Conservation (phyloP, 225 moss, liverwort and hornwort genomes). For the Rhytidiadelphus loreus region DNA sequence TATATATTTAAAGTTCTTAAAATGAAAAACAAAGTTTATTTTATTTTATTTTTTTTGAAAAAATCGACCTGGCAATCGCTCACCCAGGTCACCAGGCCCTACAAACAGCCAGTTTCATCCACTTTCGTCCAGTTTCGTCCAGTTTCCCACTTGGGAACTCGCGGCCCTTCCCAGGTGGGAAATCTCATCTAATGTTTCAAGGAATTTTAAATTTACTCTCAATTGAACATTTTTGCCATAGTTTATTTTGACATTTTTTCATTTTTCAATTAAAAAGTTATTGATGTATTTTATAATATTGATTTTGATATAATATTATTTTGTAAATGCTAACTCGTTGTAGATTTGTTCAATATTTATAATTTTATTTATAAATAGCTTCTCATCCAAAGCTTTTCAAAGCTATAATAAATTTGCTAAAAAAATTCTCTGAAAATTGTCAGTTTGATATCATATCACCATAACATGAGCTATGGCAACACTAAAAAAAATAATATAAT, state of each 20-base stretch:
- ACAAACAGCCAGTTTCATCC: too few species aligned
- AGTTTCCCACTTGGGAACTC: too few species aligned
- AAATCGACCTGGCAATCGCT: too few species aligned
- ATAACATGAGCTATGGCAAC: neutral
- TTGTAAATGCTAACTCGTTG: neutral
- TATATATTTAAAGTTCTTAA: too few species aligned
- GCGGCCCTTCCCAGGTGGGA: too few species aligned
- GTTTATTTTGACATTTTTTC: neutral
- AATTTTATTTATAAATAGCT: neutral
- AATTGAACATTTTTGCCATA: neutral
- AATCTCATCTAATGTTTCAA: too few species aligned
- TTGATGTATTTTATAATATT: neutral
- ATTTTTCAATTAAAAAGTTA: neutral
- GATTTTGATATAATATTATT: neutral
- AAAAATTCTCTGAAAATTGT: neutral
- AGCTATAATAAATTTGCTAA: neutral
- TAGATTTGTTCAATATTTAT: neutral
- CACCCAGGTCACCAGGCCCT: too few species aligned
- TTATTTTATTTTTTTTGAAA: too few species aligned
- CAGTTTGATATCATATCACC: neutral
- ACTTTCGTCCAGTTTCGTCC: too few species aligned
- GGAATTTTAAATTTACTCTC: rapidly evolving
- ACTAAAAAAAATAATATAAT: too few species aligned
- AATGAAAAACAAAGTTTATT: too few species aligned
- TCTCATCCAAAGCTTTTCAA: neutral